Evolutionary conservation across 176 grass and related monocot species (phyloP).

Genomic region (Oryza coarctata): DNA sequence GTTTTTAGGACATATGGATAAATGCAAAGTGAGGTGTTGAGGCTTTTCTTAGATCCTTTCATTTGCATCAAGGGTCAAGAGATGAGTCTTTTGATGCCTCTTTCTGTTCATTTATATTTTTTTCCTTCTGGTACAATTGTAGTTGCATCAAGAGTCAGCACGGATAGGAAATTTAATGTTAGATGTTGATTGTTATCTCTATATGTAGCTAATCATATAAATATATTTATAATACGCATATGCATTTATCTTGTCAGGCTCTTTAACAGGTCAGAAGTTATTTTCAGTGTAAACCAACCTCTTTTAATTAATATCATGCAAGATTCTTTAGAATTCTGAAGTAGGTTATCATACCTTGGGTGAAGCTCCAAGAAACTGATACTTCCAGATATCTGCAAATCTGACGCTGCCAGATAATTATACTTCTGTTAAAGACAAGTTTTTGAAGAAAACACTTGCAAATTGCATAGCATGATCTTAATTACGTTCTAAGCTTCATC

Average conservation of each 20-base stretch:
- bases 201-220: conserved; percentile 1
- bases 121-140: conserved; percentile 16
- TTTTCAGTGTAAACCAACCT: background rate
- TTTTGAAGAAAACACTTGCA: background rate
- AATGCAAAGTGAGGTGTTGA: conserved; percentile 21
- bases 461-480: background rate
- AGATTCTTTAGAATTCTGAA: conserved; percentile 5
- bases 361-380: background rate
- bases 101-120: conserved; percentile 20
- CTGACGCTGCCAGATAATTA: background rate
- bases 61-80: conserved; percentile 37
- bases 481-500: background rate
- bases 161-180: conserved; percentile 9
- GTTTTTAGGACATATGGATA: background rate
- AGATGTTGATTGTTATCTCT: background rate
- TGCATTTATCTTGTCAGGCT: background rate
- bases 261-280: background rate
- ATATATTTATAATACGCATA: background rate
- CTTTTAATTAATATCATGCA: background rate
- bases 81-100: conserved; percentile 5
- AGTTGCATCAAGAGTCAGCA: conserved; percentile 6
- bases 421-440: background rate
- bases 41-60: conserved; percentile 1
- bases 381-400: background rate
- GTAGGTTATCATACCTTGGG: conserved; percentile 20